A percentile compares a stretch with the other conserved stretches of the same genome.
These are phyloP conservation scores for Fusarium ramigenum DNA, from an alignment of 2,329 filamentous ascomycete species.

Conservation along the genomic window DNA sequence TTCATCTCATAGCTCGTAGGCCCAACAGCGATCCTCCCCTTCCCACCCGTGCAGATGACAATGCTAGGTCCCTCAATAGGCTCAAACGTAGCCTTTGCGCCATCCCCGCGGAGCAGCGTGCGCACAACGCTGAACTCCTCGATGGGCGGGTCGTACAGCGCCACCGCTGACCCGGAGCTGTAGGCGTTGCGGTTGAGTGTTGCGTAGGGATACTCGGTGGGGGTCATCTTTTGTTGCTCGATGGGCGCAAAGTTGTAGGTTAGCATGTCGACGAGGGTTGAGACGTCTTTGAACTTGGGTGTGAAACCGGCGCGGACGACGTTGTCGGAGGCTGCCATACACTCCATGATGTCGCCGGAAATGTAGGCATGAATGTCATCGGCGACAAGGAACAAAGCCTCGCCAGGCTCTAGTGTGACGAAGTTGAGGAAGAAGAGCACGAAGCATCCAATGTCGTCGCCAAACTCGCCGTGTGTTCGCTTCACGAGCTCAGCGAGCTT, in stretches of 20 bases:
- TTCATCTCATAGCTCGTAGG: slow-evolving; percentile 79
- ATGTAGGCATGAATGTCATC: slow-evolving; percentile 98
- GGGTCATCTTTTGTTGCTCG: slow-evolving; percentile 91
- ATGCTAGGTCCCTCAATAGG: slow-evolving; percentile 89
- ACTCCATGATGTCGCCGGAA: slow-evolving; percentile 95
- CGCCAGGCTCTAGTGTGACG: slow-evolving; percentile 84
- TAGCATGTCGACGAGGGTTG: slow-evolving; percentile 87
- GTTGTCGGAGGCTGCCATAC: slow-evolving; percentile 99
- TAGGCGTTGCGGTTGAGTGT: slow-evolving; percentile 85
- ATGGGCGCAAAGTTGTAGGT: slow-evolving; percentile 97
- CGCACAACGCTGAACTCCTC: slow-evolving; percentile 94
- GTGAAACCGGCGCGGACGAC: slow-evolving; percentile 97
- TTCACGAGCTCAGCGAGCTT: slow-evolving; percentile 80
- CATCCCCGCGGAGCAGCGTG: slow-evolving; percentile 74
- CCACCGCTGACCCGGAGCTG: slow-evolving; percentile 75
- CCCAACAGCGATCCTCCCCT: slow-evolving; percentile 85
- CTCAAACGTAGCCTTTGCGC: slow-evolving; percentile 89
- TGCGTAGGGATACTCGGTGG: slow-evolving; percentile 85
- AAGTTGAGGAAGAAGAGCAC: slow-evolving; percentile 98
- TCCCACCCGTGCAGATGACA: slow-evolving; percentile 86
- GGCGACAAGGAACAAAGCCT: slow-evolving; percentile 94
- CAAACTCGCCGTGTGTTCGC: slow-evolving; percentile 85
- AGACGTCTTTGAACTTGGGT: slow-evolving; percentile 97
- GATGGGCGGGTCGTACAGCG: slow-evolving; percentile 93
- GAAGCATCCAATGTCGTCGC: slow-evolving; percentile 89